Conservation (phyloP, 768 basidiomycete genomes). For the Symmetrospora coprosmae region DNA sequence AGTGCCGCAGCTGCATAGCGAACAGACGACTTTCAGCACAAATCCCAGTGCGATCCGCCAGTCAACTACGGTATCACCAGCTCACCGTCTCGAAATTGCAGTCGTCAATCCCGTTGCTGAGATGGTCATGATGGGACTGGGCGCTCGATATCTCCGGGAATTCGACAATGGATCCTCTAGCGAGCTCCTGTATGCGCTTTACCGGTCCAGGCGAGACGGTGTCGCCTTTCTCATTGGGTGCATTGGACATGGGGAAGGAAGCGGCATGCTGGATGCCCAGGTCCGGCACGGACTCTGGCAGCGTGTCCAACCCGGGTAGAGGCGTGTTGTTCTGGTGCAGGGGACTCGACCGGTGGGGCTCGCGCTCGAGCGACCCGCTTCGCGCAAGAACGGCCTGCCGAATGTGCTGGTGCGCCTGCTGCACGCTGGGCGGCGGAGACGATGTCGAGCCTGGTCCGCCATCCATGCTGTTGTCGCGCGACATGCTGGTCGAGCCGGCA, state of each 20-base stretch:
- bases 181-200: background rate
- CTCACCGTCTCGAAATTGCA: slow-evolving; percentile 4
- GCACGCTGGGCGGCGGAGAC: too few relatives aligned
- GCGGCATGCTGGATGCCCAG: background rate
- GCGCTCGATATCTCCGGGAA: background rate
- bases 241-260: background rate
- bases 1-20: slow-evolving; percentile 6
- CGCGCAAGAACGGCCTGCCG: too few relatives aligned
- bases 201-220: background rate
- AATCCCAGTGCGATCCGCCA: too few relatives aligned
- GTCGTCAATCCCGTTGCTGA: slow-evolving; percentile 12
- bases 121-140: slow-evolving; percentile 6
- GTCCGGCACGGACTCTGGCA: background rate
- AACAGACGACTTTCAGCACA: background rate
- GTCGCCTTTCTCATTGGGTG: background rate
- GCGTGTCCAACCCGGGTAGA: too few relatives aligned
- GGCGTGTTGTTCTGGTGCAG: too few relatives aligned
- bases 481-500: slow-evolving; percentile 10
- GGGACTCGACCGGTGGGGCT: too few relatives aligned
- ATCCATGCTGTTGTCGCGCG: background rate
- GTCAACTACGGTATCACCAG: too few relatives aligned
- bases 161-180: background rate
- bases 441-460: too few relatives aligned
- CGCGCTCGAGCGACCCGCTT: too few relatives aligned
- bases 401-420: too few relatives aligned